Evolutionary conservation across 331 rosid species (phyloP).

Genomic region (Quercus lobata): DNA sequence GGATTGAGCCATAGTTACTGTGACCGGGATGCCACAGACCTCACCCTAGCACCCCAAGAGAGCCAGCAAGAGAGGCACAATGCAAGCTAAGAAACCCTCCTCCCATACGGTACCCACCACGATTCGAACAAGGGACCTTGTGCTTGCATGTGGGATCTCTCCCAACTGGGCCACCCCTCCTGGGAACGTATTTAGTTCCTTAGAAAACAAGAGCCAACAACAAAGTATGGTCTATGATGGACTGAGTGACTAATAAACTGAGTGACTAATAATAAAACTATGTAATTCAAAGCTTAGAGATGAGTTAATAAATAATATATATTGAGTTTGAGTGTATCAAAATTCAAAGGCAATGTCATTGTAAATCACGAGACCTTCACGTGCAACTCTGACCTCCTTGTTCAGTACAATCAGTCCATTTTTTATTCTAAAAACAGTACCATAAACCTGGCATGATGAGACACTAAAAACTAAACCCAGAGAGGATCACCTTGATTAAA

Average conservation of each 20-base stretch:
- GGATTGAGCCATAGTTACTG: too few relatives aligned
- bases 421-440: constrained; percentile 16
- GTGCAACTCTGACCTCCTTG: constrained; percentile 71
- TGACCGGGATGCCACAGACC: too few relatives aligned
- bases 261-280: neutral
- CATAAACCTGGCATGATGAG: constrained; percentile 28
- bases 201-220: constrained; percentile 34
- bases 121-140: too few relatives aligned
- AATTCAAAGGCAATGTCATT: constrained; percentile 54
- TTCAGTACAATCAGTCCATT: constrained; percentile 40
- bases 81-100: too few relatives aligned
- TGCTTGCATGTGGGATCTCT: too few relatives aligned
- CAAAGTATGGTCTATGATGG: constrained; percentile 16
- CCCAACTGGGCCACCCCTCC: too few relatives aligned
- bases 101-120: too few relatives aligned
- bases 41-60: too few relatives aligned
- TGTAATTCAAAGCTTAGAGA: constrained; percentile 16
- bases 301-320: constrained; percentile 6
- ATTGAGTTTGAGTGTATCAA: constrained; percentile 43
- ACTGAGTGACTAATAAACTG: neutral
- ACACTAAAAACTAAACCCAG: constrained; percentile 32
- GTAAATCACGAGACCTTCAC: constrained; percentile 88
- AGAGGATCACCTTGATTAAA: constrained; percentile 40
- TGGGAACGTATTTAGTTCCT: constrained; percentile 23
- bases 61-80: too few relatives aligned